A percentile compares a stretch with the other conserved stretches of the same genome.
Evolutionary conservation across 2,329 filamentous ascomycete species (phyloP).

Genomic region (Penicillium decumbens): DNA sequence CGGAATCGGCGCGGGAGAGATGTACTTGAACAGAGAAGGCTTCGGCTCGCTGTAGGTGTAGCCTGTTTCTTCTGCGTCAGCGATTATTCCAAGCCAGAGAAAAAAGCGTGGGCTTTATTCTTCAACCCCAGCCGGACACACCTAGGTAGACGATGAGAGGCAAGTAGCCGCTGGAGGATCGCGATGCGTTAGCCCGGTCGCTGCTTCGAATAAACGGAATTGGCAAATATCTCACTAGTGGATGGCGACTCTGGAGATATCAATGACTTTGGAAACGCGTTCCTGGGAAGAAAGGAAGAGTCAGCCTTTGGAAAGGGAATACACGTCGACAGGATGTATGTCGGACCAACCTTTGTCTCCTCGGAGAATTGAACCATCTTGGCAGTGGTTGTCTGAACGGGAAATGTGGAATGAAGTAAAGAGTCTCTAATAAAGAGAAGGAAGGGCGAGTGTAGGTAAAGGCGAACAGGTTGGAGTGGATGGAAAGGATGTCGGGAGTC

Average conservation of each 20-base stretch:
- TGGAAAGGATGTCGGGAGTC: slow-evolving; percentile 12
- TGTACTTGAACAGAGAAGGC: slow-evolving; percentile 70
- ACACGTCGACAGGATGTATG: neutral
- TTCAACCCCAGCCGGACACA: slow-evolving; percentile 43
- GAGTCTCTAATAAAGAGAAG: neutral
- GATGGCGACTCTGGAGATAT: slow-evolving; percentile 85
- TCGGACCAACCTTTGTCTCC: slow-evolving; percentile 75
- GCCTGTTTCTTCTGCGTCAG: slow-evolving; percentile 49
- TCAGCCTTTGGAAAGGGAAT: slow-evolving; percentile 3
- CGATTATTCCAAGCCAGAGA: neutral
- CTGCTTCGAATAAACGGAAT: neutral
- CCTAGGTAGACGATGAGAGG: slow-evolving; percentile 95
- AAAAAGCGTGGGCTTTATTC: neutral
- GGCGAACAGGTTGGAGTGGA: slow-evolving; percentile 8
- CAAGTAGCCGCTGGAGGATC: slow-evolving; percentile 71
- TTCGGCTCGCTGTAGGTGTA: slow-evolving; percentile 92
- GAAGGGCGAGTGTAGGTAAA: slow-evolving; percentile 11
- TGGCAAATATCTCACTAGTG: slow-evolving; percentile 70
- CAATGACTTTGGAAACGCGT: slow-evolving; percentile 95
- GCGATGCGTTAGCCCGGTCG: neutral
- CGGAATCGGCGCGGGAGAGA: slow-evolving; percentile 25
- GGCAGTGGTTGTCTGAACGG: neutral
- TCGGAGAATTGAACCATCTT: slow-evolving; percentile 70
- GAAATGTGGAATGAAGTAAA: neutral
- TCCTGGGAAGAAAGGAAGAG: slow-evolving; percentile 55